A percentile compares a stretch with the other conserved stretches of the same genome.
Conservation (phyloP, 768 basidiomycete genomes). For the Boletus rubroflammeus region DNA sequence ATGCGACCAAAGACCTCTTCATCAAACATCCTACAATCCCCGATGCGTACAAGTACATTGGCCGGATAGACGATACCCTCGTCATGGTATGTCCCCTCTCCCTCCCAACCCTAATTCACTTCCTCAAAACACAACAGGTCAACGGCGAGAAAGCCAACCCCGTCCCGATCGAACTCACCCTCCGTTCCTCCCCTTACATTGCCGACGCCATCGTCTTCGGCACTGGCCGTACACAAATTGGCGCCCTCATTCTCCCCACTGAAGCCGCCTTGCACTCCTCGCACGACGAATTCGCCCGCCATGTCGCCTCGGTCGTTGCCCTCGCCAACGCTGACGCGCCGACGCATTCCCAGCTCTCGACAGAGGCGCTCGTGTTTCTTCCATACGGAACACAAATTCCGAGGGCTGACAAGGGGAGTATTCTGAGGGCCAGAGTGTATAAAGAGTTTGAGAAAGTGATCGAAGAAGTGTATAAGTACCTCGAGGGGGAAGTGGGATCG, state of each 20-base stretch:
- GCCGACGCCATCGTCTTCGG: slow-evolving; percentile 55
- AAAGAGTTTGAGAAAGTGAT: slow-evolving; percentile 47
- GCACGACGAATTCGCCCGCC: slow-evolving; percentile 31
- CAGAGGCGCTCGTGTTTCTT: slow-evolving; percentile 49
- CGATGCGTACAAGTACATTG: slow-evolving; percentile 45
- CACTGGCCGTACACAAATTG: slow-evolving; percentile 44
- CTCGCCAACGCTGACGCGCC: slow-evolving; percentile 52
- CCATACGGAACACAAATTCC: slow-evolving; percentile 48
- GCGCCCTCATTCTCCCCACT: slow-evolving; percentile 48
- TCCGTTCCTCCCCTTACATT: slow-evolving; percentile 46
- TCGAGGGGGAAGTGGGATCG: slow-evolving; percentile 38
- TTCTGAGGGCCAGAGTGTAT: slow-evolving; percentile 49
- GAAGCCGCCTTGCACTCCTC: slow-evolving; percentile 33
- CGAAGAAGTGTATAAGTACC: slow-evolving; percentile 36
- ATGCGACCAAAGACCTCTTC: slow-evolving; percentile 55
- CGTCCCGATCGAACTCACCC: slow-evolving; percentile 49
- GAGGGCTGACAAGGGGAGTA: slow-evolving; percentile 48
- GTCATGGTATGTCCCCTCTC: slow-evolving; percentile 29
- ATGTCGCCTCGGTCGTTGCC: slow-evolving; percentile 41
- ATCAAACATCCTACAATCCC: slow-evolving; percentile 42
- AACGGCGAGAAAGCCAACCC: slow-evolving; percentile 57
- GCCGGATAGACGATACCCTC: slow-evolving; percentile 54
- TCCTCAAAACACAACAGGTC: slow-evolving; percentile 28
- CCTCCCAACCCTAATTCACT: not conserved
- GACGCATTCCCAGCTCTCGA: slow-evolving; percentile 47